Conservation (phyloP, 2,329 filamentous ascomycete genomes). For the Penicillium sp. region DNA sequence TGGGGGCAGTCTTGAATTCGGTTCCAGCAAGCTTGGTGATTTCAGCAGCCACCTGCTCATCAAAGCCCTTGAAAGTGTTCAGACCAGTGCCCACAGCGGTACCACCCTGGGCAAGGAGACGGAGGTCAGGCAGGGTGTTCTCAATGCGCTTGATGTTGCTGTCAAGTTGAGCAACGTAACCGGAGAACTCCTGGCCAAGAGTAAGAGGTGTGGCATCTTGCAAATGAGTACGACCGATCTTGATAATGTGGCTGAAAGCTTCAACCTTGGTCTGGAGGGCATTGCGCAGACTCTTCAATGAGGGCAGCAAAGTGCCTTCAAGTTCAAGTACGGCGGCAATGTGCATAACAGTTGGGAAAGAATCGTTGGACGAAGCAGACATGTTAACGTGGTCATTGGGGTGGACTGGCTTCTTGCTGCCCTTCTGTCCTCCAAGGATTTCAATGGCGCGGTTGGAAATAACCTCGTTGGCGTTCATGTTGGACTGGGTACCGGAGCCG, state of each 20-base stretch:
- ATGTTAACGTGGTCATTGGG: slow-evolving; percentile 99
- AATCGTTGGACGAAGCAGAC: slow-evolving; percentile 97
- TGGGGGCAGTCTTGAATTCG: slow-evolving; percentile 91
- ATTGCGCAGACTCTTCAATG: slow-evolving; percentile 74
- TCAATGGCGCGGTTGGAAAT: slow-evolving; percentile 99
- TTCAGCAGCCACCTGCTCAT: slow-evolving; percentile 85
- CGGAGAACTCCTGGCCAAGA: slow-evolving; percentile 94
- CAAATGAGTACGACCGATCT: slow-evolving; percentile 96
- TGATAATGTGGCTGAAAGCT: slow-evolving; percentile 91
- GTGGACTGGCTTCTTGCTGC: slow-evolving; percentile 96
- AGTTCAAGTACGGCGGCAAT: slow-evolving; percentile 94
- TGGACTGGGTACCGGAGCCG: slow-evolving; percentile 96
- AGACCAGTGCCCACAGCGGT: slow-evolving; percentile 96
- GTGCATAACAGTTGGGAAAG: slow-evolving; percentile 99
- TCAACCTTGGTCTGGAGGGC: slow-evolving; percentile 86
- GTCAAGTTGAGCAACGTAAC: slow-evolving; percentile 92
- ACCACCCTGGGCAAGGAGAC: slow-evolving; percentile 87
- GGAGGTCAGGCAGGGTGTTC: slow-evolving; percentile 75
- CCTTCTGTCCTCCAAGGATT: slow-evolving; percentile 90
- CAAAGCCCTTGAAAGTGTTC: slow-evolving; percentile 96
- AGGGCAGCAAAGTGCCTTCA: slow-evolving; percentile 77
- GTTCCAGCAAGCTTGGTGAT: slow-evolving; percentile 89
- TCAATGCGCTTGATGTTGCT: slow-evolving; percentile 84
- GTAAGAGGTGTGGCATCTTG: slow-evolving; percentile 96
- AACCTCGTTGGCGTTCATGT: slow-evolving; percentile 99